Evolutionary conservation across 139 green algal species (phyloP).

Genomic region (Zygnema circumcarinatum): DNA sequence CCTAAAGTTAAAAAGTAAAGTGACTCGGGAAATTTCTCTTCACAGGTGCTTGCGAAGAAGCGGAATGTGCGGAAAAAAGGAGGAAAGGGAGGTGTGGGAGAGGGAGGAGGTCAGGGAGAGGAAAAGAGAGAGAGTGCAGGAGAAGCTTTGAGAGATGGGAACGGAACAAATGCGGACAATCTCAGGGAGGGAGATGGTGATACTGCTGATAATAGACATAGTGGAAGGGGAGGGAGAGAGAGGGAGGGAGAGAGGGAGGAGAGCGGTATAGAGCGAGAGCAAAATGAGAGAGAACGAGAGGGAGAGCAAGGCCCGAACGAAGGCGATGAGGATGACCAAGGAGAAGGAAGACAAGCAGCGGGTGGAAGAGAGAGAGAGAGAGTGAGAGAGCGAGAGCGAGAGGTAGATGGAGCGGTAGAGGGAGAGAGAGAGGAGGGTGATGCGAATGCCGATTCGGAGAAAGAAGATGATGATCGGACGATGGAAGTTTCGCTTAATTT

Average conservation of each 20-base stretch:
- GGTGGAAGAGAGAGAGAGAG: neutral
- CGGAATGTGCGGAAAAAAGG: neutral
- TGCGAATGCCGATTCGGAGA: neutral
- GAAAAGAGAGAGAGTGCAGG: neutral
- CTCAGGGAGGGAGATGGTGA: no score
- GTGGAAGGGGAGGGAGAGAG: neutral
- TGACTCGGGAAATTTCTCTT: no score
- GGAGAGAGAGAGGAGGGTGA: constrained; percentile 7
- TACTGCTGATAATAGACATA: no score
- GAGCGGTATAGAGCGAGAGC: neutral
- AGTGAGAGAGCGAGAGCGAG: neutral
- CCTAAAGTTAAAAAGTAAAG: no score
- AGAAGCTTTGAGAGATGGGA: no score
- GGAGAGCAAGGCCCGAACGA: no score
- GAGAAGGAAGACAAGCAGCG: neutral
- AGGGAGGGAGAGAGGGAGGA: neutral
- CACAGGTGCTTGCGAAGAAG: neutral
- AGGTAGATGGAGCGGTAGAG: neutral
- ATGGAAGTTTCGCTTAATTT: constrained; percentile 3
- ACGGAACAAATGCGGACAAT: no score
- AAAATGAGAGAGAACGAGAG: neutral
- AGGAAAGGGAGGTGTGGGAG: neutral
- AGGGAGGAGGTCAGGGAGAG: neutral
- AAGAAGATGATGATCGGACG: constrained; percentile 13
- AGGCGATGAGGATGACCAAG: neutral